phyloP scores from a whole-genome alignment of 1,284 basidiomycete species.

The Tilletia walkeri region DNA sequence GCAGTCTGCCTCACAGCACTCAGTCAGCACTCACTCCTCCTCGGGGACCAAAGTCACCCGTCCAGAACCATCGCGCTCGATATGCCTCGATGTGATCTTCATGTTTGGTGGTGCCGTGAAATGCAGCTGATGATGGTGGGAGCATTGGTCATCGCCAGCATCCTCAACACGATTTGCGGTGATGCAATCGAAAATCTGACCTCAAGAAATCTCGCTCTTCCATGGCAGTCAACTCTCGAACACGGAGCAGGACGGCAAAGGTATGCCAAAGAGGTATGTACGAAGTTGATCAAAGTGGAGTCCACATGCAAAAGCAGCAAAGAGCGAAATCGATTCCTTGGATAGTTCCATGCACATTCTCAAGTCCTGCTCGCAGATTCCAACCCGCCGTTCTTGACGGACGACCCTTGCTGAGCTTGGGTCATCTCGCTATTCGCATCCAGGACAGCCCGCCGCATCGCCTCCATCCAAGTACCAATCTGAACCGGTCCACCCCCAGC shows the following conservation, averaged over 20 bases:
- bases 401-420: neutral
- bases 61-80: slow-evolving; percentile 53
- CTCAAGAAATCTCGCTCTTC: no score
- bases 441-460: slow-evolving; percentile 25
- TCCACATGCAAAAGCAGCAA: no score
- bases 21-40: slow-evolving; percentile 50
- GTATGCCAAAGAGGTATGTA: no score
- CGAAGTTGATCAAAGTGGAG: no score
- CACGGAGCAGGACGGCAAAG: no score
- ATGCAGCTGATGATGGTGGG: neutral
- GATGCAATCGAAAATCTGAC: no score
- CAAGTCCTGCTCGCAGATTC: no score
- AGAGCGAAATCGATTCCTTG: no score
- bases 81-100: slow-evolving; percentile 50
- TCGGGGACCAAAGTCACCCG: slow-evolving; percentile 48
- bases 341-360: no score
- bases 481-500: slow-evolving; percentile 25
- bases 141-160: neutral
- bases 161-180: neutral
- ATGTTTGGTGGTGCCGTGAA: slow-evolving; percentile 23
- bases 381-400: no score
- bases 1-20: slow-evolving; percentile 22
- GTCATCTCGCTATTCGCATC: neutral
- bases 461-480: slow-evolving; percentile 34
- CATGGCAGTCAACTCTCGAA: no score